Evolutionary conservation across 257 asterid species (phyloP), one percentile per base, ranked within the genome.

Genomic region (Penstemon eatonii): DNA sequence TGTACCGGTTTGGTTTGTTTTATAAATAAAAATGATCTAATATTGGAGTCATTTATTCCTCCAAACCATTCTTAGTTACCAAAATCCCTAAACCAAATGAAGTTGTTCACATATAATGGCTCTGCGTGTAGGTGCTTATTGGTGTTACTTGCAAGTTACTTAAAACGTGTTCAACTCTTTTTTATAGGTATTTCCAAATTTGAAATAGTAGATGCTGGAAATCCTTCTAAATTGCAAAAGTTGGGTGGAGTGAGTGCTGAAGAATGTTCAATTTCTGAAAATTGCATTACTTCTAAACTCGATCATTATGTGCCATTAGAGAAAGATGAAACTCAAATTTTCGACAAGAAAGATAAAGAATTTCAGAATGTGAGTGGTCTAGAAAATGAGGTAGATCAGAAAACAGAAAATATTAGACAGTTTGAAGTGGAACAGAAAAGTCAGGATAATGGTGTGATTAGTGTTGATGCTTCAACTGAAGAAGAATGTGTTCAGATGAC

Each of bases 401-500:
- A 46, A 46, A 66, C 33, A 13, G 76, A 41, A 6, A 42, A 46
- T 50, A 19, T 11, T 41, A 67, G 54, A 60, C 59, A 52, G 33
- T 37, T 36, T 0, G 39, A 56, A 44, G 67, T 68, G 63, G 72
- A 63, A 54, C 70, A 62, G 8, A 59, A 33, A 45, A 60, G 41
- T 58, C 47, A 42, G 42, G 67, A 65, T 56, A 68, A 71, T 69
- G 61, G 45, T 55, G 38, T 13, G 51, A 76, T 52, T 71, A 69
- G 73, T 65, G 72, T 47, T 60, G 78, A 69, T 69, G 77, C 57
- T 56, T 56, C 65, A 39, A 54, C 46, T 19, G 56, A 11, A 51
- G 80, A 82, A 70, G 91, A 78, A 54, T 56, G 47, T 42, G 42
- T 76, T 36, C 95, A 82, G 81, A 78, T 68, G 41, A 87, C 96